phyloP scores from a whole-genome alignment of 2,329 filamentous ascomycete species.

The Microsporum ferrugineum region DNA sequence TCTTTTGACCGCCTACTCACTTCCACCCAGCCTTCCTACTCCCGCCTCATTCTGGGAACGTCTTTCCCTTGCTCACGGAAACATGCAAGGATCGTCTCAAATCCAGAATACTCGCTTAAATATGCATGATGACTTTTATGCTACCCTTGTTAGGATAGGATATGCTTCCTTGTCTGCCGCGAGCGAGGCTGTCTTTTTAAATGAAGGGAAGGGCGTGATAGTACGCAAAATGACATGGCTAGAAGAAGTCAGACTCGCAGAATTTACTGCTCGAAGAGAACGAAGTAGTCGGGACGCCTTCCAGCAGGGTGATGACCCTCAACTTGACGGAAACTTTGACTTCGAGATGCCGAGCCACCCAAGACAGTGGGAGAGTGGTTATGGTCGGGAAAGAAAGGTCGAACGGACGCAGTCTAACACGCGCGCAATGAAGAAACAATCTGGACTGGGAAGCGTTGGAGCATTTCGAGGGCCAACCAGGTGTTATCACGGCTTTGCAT shows the following conservation, averaged over 20 bases:
- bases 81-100: conserved; percentile 85
- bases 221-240: conserved; percentile 76
- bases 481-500: conserved; percentile 62
- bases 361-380: conserved; percentile 36
- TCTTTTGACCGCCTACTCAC: conserved; percentile 58
- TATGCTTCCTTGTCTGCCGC: conserved; percentile 85
- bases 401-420: conserved; percentile 28
- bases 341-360: conserved; percentile 27
- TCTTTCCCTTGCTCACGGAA: conserved; percentile 61
- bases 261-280: conserved; percentile 50
- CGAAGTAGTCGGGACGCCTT: conserved; percentile 9
- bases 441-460: conserved; percentile 54
- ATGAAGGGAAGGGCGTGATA: conserved; percentile 69
- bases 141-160: conserved; percentile 70
- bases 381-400: conserved; percentile 35
- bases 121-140: conserved; percentile 91
- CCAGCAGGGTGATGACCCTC: conserved; percentile 13
- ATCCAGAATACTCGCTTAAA: conserved; percentile 69
- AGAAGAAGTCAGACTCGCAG: conserved; percentile 71
- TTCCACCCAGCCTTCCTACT: conserved; percentile 41
- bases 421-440: conserved; percentile 28
- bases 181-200: conserved; percentile 89
- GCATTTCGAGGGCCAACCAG: conserved; percentile 66
- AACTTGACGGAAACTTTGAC: conserved; percentile 21
- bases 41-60: conserved; percentile 46